Conservation (phyloP, 2,329 filamentous ascomycete genomes). For the Aureobasidium lini region DNA sequence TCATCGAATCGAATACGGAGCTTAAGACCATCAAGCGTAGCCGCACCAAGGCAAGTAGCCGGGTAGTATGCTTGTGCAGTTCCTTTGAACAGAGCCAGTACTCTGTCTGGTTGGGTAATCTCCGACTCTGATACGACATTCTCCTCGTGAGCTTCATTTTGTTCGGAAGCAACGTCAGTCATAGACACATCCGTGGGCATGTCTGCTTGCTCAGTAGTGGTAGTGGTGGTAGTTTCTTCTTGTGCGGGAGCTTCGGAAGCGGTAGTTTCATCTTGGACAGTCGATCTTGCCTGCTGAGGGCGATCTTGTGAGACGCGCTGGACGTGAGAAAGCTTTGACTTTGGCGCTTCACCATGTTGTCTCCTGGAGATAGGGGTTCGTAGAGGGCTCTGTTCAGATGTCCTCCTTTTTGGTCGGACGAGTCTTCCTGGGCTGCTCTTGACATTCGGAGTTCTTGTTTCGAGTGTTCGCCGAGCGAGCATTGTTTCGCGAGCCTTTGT, state of each 20-base stretch:
- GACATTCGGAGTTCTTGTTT: neutral
- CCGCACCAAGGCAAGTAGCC: constrained; percentile 48
- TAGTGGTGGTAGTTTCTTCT: neutral
- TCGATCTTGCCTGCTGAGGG: neutral
- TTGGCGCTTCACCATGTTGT: constrained; percentile 8
- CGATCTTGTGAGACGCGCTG: neutral
- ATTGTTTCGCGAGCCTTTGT: constrained; percentile 20
- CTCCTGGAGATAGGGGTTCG: neutral
- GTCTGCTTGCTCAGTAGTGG: neutral
- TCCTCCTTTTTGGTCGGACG: constrained; percentile 16
- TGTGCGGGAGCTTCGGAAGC: neutral
- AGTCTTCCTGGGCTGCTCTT: constrained; percentile 18
- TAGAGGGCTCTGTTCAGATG: neutral
- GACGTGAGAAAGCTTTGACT: constrained; percentile 3
- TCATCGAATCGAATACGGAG: constrained; percentile 45
- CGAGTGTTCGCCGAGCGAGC: neutral
- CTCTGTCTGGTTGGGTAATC: constrained; percentile 40
- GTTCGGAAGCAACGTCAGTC: neutral
- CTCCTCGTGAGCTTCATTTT: neutral
- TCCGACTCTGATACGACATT: neutral
- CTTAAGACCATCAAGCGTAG: constrained; percentile 32
- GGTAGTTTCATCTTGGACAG: neutral
- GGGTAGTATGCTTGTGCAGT: constrained; percentile 48
- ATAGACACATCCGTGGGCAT: neutral
- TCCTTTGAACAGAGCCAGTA: constrained; percentile 53